Percentiles rank a stretch among this genome's conserved stretches.
phyloP scores from a whole-genome alignment of 2,329 filamentous ascomycete species.

The Cercospora janseana region DNA sequence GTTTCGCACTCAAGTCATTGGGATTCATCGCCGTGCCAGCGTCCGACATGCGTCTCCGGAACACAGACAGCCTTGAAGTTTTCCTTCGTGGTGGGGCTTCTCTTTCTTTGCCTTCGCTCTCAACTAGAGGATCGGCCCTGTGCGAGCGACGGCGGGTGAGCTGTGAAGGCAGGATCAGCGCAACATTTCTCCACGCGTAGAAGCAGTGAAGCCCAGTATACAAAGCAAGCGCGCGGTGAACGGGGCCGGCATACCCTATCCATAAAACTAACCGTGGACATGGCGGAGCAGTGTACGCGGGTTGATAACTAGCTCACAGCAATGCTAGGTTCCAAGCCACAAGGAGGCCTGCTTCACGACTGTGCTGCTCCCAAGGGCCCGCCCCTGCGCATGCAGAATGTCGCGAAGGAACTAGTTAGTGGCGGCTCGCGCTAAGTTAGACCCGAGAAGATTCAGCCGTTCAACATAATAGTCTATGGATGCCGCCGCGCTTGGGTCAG shows the following conservation, averaged over 20 bases:
- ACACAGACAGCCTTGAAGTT: slow-evolving; percentile 12
- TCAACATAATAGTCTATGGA: too few species aligned
- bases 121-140: neutral
- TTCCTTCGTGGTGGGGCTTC: slow-evolving; percentile 7
- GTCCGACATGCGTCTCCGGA: slow-evolving; percentile 1
- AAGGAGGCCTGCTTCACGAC: too few species aligned
- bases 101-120: neutral
- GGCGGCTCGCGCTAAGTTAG: neutral
- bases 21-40: slow-evolving; percentile 1
- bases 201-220: too few species aligned
- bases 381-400: too few species aligned
- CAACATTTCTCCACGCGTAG: too few species aligned
- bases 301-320: too few species aligned
- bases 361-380: too few species aligned
- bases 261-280: too few species aligned
- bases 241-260: neutral
- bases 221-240: neutral
- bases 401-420: neutral
- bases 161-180: neutral
- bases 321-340: too few species aligned
- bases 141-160: neutral
- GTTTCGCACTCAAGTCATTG: neutral
- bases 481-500: neutral
- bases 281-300: too few species aligned
- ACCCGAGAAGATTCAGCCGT: too few species aligned